Percentiles rank a stretch among this genome's conserved stretches.
Evolutionary conservation across 1,284 basidiomycete species (phyloP).

Genomic region (Vanrija sp.): DNA sequence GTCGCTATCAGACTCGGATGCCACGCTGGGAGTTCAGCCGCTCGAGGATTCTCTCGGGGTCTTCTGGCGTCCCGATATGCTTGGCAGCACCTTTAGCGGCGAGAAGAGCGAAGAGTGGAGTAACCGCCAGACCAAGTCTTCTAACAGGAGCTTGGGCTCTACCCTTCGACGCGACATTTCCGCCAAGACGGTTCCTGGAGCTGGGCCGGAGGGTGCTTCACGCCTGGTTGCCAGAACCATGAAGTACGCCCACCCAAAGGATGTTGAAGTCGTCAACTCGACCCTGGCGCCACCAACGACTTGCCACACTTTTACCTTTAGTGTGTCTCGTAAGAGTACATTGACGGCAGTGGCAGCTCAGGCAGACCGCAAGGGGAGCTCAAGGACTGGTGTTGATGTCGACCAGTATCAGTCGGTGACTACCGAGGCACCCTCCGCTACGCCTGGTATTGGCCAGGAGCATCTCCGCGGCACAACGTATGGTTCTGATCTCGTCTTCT

Average conservation of each 20-base stretch:
- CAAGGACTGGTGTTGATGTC: constrained; percentile 44
- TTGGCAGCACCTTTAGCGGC: constrained; percentile 80
- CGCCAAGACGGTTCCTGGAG: constrained; percentile 51
- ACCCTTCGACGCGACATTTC: constrained; percentile 41
- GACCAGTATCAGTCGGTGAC: constrained; percentile 51
- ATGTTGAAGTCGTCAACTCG: constrained; percentile 83
- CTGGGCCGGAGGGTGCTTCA: constrained; percentile 36
- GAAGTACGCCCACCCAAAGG: constrained; percentile 59
- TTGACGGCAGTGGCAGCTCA: constrained; percentile 28
- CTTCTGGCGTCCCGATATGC: constrained; percentile 92
- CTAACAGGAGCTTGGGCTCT: constrained; percentile 15
- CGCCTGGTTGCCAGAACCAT: constrained; percentile 86
- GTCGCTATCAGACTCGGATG: constrained; percentile 86
- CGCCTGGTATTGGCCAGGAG: constrained; percentile 53
- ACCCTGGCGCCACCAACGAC: constrained; percentile 86
- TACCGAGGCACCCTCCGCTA: constrained; percentile 33
- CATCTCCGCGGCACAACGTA: constrained; percentile 58
- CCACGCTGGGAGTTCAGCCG: constrained; percentile 76
- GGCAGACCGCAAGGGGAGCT: constrained; percentile 35
- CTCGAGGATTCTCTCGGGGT: constrained; percentile 80
- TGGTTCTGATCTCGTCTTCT: constrained; percentile 59
- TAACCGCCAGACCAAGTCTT: constrained; percentile 27
- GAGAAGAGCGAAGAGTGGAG: constrained; percentile 41
- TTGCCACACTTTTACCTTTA: constrained; percentile 86
- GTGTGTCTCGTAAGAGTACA: constrained; percentile 38